Conservation (phyloP, 2,329 filamentous ascomycete species). For the Penicillium paneum region DNA sequence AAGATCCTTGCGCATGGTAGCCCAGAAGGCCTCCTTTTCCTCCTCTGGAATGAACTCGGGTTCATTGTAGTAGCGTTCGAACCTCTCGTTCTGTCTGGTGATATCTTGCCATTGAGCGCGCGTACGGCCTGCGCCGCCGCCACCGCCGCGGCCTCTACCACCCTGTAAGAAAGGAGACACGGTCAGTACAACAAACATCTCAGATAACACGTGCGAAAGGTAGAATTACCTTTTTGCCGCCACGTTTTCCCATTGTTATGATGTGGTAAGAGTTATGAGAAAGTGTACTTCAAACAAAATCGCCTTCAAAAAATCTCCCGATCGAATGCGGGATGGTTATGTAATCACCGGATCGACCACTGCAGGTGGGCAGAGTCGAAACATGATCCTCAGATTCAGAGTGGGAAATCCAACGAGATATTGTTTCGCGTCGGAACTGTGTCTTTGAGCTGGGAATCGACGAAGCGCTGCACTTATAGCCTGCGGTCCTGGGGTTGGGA, state of each 20-base stretch:
- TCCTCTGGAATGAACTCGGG: constrained; percentile 71
- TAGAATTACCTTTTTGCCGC: constrained; percentile 28
- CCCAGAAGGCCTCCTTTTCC: constrained; percentile 81
- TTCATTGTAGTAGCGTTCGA: constrained; percentile 82
- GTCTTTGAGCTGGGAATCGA: neutral
- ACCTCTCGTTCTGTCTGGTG: constrained; percentile 74
- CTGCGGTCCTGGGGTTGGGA: neutral
- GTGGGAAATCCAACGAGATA: neutral
- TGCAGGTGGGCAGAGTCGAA: constrained; percentile 7
- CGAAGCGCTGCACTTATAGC: neutral
- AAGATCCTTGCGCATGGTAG: constrained; percentile 73
- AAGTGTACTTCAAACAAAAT: constrained; percentile 10
- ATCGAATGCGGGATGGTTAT: constrained; percentile 2
- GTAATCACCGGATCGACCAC: neutral
- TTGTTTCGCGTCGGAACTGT: neutral
- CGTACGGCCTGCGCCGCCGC: constrained; percentile 37
- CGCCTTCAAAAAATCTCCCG: constrained; percentile 18
- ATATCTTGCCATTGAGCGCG: constrained; percentile 58
- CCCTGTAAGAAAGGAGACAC: constrained; percentile 31
- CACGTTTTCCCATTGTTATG: constrained; percentile 32
- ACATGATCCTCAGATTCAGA: constrained; percentile 3
- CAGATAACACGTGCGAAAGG: neutral
- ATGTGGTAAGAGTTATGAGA: constrained; percentile 5
- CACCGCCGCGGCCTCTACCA: constrained; percentile 44
- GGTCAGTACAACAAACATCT: constrained; percentile 10